Base-by-base conservation (phyloP, 371 early-diverging fungal species). In the Neoconidiobolus thromboides region DNA sequence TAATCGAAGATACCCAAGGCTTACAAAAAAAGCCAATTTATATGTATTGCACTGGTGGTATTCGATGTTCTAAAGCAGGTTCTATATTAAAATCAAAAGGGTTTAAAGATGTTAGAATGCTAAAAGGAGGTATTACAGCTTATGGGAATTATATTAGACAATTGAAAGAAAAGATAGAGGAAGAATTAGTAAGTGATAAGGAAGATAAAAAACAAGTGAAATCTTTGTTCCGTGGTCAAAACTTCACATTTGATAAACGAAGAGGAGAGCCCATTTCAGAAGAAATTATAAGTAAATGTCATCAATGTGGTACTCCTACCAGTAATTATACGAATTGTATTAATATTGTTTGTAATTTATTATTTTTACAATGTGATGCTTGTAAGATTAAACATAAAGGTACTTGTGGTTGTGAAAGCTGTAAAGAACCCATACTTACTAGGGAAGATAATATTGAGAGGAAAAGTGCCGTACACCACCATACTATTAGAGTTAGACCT, bases 11-110 rank as follows among this genome's bases (percentile, higher is more conserved):
- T 57, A 72, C 73, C 61, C 44, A 68, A 46, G 73, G 77, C 14
- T 65, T 72, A 60, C 68, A 74, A 49, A 68, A 79, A 36, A 65
- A 82, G 61, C 77, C 76, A 37, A 76, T 87, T 14, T 82, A 79
- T 64, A 86, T 86, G 87, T 87, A 87, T 61, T 87, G 87, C 69
- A 86, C 87, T 1, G 87, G 87, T 15, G 87, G 87, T 7, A 87
- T 87, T 39, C 76, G 87, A 10, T 87, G 87, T 51, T 80, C 85
- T 1, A 76, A 82, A 3, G 83, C 84, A 9, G 85, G 87, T 1
- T 77, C 87, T 6, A 72, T 83, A 14, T 68, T 87, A 12, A 78
- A 70, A 38, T 76, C 84, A 0, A 76, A 77, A 7, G 87, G 85
- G 3, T 81, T 80, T 60, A 64, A 78, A 4, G 77, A 76, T 3